A percentile compares a stretch with the other conserved stretches of the same genome.
Conservation (phyloP, 2,329 filamentous ascomycete genomes). For the Paraconiothyrium brasiliense region DNA sequence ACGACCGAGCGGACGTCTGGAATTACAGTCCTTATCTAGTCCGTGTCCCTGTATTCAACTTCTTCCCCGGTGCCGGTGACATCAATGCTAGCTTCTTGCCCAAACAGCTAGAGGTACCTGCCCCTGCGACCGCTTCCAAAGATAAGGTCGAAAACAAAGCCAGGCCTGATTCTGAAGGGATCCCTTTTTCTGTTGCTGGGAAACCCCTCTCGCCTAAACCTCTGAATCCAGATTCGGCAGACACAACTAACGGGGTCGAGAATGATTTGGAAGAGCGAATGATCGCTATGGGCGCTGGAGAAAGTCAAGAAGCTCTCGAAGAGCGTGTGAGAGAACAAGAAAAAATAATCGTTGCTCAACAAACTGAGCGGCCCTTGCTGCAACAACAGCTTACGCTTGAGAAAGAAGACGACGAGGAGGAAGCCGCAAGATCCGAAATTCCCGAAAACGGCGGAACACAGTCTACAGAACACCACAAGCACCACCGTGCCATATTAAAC, state of each 20-base stretch:
- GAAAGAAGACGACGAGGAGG: constrained; percentile 76
- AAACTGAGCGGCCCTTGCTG: constrained; percentile 87
- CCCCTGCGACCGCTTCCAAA: constrained; percentile 33
- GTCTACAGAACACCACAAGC: constrained; percentile 49
- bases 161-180: neutral
- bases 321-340: constrained; percentile 86
- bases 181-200: constrained; percentile 30
- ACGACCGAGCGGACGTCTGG: constrained; percentile 97
- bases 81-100: constrained; percentile 98
- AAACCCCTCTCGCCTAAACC: constrained; percentile 25
- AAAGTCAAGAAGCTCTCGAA: constrained; percentile 73
- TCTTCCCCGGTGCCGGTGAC: constrained; percentile 97
- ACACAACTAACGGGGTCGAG: constrained; percentile 54
- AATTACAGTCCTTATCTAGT: constrained; percentile 91
- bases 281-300: constrained; percentile 76
- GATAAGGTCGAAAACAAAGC: constrained; percentile 25
- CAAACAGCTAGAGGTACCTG: constrained; percentile 65
- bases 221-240: constrained; percentile 25
- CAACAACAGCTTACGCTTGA: constrained; percentile 93
- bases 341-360: constrained; percentile 84
- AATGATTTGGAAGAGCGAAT: constrained; percentile 77
- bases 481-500: constrained; percentile 75
- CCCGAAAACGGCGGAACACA: constrained; percentile 52
- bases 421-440: constrained; percentile 55
- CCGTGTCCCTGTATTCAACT: constrained; percentile 94